A percentile compares a stretch with the other conserved stretches of the same genome.
phyloP scores from a whole-genome alignment of 495 filamentous ascomycete genomes.

The Tetracladium setigerum region DNA sequence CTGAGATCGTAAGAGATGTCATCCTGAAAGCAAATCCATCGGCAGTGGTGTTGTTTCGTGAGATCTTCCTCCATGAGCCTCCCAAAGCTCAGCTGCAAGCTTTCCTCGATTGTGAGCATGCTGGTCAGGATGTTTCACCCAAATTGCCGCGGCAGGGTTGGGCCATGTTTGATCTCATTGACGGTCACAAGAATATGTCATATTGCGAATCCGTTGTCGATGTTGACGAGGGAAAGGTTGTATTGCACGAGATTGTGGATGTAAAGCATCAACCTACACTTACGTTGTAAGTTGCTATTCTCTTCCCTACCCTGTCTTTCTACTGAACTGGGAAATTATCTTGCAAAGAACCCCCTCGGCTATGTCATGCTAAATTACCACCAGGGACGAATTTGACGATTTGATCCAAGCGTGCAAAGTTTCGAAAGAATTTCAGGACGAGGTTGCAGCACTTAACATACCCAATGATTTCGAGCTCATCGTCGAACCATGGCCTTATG shows the following conservation, averaged over 20 bases:
- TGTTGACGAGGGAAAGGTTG: conserved; percentile 35
- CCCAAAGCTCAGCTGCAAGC: conserved; percentile 5
- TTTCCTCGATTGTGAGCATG: conserved; percentile 11
- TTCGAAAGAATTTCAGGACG: conserved; percentile 44
- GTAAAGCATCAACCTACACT: conserved; percentile 52
- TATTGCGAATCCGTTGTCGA: conserved; percentile 59
- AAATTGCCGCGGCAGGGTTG: conserved; percentile 31
- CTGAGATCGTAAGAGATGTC: conserved; percentile 3
- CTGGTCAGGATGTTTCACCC: neutral
- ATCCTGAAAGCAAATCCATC: conserved; percentile 4
- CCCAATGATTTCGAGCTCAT: conserved; percentile 56
- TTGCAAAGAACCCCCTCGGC: too few species aligned
- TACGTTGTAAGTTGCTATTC: conserved; percentile 39
- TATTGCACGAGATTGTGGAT: conserved; percentile 45
- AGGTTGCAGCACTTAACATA: conserved; percentile 42
- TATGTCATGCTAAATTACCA: conserved; percentile 1
- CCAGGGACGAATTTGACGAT: conserved; percentile 51
- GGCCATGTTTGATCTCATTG: conserved; percentile 58
- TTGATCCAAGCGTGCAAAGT: conserved; percentile 50
- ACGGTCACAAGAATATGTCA: conserved; percentile 43
- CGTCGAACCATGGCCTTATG: conserved; percentile 30
- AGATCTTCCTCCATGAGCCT: conserved; percentile 11
- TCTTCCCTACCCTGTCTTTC: neutral
- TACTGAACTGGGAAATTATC: conserved; percentile 20
- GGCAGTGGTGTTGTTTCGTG: conserved; percentile 9